Evolutionary conservation across 2,329 filamentous ascomycete species (phyloP), one percentile per base, ranked within the genome.

Genomic region (Diaporthe aspalathi): DNA sequence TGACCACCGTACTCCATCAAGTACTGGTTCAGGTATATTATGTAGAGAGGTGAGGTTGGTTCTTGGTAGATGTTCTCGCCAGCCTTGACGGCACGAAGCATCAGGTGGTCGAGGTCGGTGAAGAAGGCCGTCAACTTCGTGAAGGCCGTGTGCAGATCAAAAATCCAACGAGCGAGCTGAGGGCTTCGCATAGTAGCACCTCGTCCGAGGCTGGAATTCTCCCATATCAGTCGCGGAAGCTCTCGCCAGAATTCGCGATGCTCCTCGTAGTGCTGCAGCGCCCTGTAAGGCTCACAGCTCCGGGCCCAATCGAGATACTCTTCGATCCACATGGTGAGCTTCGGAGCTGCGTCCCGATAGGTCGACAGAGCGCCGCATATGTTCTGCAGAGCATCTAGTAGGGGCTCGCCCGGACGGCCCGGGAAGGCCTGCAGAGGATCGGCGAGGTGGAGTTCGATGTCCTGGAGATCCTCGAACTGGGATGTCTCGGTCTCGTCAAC

Each of bases 121-220:
- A 90, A 86, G 72, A 83, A 84, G 16, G 85, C 86, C 1, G 88
- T 81, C 54, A 91, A 77, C 70, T 79, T 83, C n/a, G 87, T 83
- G 73, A 85, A 87, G 2, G 76, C 76, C 12, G 74, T 72, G 73
- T 83, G 86, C 52, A 87, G 80, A 0, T 77, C 75, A n/a, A 76
- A 75, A 3, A 83, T 77, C 38, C 80, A 74, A 2, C 80, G 75
- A 7, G 79, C 79, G 9, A 84, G 75, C 66, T 74, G 76, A 29
- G 68, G 70, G 32, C 73, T 72, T 20, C 74, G 74, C 9, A 74
- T 71, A 62, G 76, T 74, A 5, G 77, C 68, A 63, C 78, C 73
- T 75, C 82, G 79, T 16, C 40, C 47, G 35, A 66, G 52, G 5
- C 35, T 24, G 16, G 62, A 35, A 27, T 60, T 66, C 62, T 70